Percentiles rank a stretch among this genome's conserved stretches.
Evolutionary conservation across 2,329 filamentous ascomycete species (phyloP).

Genomic region (Pseudonectria foliicola): DNA sequence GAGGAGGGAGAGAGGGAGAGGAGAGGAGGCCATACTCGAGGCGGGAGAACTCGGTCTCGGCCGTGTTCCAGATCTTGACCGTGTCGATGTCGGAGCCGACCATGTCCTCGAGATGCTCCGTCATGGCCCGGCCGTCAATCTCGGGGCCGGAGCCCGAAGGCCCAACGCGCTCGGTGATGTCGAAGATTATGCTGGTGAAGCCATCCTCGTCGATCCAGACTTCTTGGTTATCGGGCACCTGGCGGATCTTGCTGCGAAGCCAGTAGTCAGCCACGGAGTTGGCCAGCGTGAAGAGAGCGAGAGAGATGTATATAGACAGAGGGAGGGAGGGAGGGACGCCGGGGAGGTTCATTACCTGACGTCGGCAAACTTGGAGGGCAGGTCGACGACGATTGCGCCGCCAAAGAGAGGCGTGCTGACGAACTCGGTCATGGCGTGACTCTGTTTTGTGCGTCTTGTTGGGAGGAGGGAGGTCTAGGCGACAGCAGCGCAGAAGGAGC

Average conservation of each 20-base stretch:
- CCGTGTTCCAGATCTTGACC: conserved; percentile 60
- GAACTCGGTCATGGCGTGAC: conserved; percentile 49
- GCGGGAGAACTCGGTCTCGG: conserved; percentile 50
- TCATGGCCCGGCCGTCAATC: conserved; percentile 63
- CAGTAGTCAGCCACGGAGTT: too few relatives aligned
- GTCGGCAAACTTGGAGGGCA: conserved; percentile 63
- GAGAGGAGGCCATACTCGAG: conserved; percentile 39
- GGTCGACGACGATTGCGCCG: conserved; percentile 61
- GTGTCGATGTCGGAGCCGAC: conserved; percentile 57
- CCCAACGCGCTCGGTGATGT: conserved; percentile 78
- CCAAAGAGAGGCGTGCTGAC: conserved; percentile 59
- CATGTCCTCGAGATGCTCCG: conserved; percentile 62
- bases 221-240: conserved; percentile 84
- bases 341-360: too few relatives aligned
- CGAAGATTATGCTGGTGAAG: conserved; percentile 81
- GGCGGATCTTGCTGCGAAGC: conserved; percentile 56
- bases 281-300: too few relatives aligned
- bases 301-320: background rate
- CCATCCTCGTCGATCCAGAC: conserved; percentile 80
- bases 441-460: background rate
- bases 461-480: too few relatives aligned
- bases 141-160: conserved; percentile 45
- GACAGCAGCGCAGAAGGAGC: too few relatives aligned
- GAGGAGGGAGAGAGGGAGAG: background rate
- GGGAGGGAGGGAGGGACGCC: conserved; percentile 6